phyloP scores from a whole-genome alignment of 2,329 filamentous ascomycete genomes.

The Aspergillus jensenii region DNA sequence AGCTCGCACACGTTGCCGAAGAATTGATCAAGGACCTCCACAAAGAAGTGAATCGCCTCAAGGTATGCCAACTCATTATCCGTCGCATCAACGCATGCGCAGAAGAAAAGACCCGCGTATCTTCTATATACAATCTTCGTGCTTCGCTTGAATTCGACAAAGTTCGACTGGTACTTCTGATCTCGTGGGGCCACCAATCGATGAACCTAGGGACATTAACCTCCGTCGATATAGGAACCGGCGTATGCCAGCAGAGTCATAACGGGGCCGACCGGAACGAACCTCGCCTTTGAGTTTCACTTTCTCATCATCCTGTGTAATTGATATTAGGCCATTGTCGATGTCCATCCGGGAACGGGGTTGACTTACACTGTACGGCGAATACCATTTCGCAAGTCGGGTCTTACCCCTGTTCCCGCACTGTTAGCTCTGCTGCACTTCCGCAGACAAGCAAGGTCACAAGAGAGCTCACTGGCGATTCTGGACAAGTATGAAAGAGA shows the following conservation, averaged over 20 bases:
- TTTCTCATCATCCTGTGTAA: constrained; percentile 82
- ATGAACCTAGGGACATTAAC: constrained; percentile 65
- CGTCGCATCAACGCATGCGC: constrained; percentile 97
- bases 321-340: background rate
- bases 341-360: background rate
- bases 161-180: constrained; percentile 99
- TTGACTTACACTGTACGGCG: constrained; percentile 74
- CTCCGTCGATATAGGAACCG: background rate
- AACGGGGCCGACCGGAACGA: constrained; percentile 27
- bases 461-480: constrained; percentile 74
- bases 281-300: constrained; percentile 98
- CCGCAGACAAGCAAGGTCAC: background rate
- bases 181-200: constrained; percentile 95
- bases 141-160: constrained; percentile 73
- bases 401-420: constrained; percentile 78
- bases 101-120: constrained; percentile 98
- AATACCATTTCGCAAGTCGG: constrained; percentile 97
- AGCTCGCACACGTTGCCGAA: constrained; percentile 99
- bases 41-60: constrained; percentile 98
- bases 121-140: constrained; percentile 97
- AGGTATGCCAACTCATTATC: constrained; percentile 97
- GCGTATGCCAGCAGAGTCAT: background rate
- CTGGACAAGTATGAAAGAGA: constrained; percentile 88
- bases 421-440: constrained; percentile 19
- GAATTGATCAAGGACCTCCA: constrained; percentile 96